A percentile compares a stretch with the other conserved stretches of the same genome.
phyloP scores from a whole-genome alignment of 306 rosid species.

The Fragaria nilgerrensis region DNA sequence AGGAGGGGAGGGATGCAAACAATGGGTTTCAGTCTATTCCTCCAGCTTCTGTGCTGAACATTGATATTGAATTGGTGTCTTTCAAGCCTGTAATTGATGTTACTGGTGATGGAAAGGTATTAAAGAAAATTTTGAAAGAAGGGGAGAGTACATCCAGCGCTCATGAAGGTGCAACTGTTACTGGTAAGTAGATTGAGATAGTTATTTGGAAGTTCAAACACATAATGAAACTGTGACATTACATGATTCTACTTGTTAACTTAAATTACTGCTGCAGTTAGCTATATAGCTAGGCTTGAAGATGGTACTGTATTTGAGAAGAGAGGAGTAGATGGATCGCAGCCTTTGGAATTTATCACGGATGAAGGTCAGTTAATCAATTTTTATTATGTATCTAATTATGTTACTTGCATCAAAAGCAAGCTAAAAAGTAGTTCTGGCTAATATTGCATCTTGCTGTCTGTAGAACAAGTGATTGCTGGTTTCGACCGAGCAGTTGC shows the following conservation, averaged over 20 bases:
- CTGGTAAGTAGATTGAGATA: conserved; percentile 40
- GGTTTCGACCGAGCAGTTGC: conserved; percentile 64
- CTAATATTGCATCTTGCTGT: conserved; percentile 19
- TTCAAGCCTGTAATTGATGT: conserved; percentile 66
- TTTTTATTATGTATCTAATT: conserved; percentile 2
- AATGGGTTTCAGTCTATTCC: conserved; percentile 43
- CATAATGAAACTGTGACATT: conserved; percentile 1
- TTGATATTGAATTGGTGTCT: conserved; percentile 59
- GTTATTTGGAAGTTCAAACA: neutral
- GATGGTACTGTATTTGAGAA: conserved; percentile 68
- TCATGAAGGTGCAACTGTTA: conserved; percentile 62
- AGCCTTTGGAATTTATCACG: conserved; percentile 54
- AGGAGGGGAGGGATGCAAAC: conserved; percentile 41
- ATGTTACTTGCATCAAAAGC: neutral
- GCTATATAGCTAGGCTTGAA: conserved; percentile 54
- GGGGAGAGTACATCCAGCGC: conserved; percentile 58
- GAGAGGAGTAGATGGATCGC: conserved; percentile 48
- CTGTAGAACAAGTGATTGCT: conserved; percentile 60
- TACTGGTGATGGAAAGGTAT: conserved; percentile 61
- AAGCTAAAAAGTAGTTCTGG: conserved; percentile 19
- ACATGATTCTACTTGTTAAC: neutral
- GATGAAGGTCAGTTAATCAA: conserved; percentile 56
- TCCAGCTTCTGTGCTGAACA: conserved; percentile 43
- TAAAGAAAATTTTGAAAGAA: conserved; percentile 61
- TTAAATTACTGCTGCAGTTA: conserved; percentile 36